Evolutionary conservation across 1,284 basidiomycete genomes (phyloP).

Genomic region (Microbotryomycetes sp.): DNA sequence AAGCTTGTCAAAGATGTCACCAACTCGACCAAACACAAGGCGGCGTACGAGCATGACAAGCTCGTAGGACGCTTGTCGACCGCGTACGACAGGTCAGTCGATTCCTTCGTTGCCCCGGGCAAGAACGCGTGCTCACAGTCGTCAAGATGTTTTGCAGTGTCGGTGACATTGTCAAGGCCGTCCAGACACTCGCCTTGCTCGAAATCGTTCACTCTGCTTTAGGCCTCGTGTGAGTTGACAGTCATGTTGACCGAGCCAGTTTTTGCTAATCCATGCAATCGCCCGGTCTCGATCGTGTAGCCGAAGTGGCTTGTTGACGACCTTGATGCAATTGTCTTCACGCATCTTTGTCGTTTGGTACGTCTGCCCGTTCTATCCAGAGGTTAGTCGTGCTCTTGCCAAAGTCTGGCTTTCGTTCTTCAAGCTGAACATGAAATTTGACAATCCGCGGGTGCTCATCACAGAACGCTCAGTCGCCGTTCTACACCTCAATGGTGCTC

Average conservation of each 20-base stretch:
- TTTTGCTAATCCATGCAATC: not conserved
- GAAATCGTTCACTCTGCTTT: slow-evolving; percentile 76
- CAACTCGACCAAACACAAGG: slow-evolving; percentile 29
- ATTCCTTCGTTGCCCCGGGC: too few relatives aligned
- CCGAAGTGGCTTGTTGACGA: slow-evolving; percentile 59
- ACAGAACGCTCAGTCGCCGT: slow-evolving; percentile 64
- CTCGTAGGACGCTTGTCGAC: slow-evolving; percentile 47
- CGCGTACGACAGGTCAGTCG: slow-evolving; percentile 46
- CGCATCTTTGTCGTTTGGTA: slow-evolving; percentile 84
- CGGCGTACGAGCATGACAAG: slow-evolving; percentile 11
- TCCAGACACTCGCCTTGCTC: slow-evolving; percentile 73
- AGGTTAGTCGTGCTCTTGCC: slow-evolving; percentile 37
- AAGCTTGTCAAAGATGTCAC: slow-evolving; percentile 51
- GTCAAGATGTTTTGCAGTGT: slow-evolving; percentile 41
- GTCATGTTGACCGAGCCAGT: not conserved
- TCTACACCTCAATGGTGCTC: slow-evolving; percentile 85
- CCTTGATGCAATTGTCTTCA: slow-evolving; percentile 80
- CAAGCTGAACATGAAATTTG: not conserved
- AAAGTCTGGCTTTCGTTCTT: too few relatives aligned
- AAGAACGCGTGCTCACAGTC: not conserved
- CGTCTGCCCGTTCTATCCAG: slow-evolving; percentile 55
- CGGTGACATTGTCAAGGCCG: slow-evolving; percentile 59
- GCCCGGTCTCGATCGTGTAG: not conserved
- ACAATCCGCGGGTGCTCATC: not conserved
- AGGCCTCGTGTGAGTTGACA: slow-evolving; percentile 57